Evolutionary conservation across 2,329 filamentous ascomycete genomes (phyloP).

Genomic region (Alternaria sp.): DNA sequence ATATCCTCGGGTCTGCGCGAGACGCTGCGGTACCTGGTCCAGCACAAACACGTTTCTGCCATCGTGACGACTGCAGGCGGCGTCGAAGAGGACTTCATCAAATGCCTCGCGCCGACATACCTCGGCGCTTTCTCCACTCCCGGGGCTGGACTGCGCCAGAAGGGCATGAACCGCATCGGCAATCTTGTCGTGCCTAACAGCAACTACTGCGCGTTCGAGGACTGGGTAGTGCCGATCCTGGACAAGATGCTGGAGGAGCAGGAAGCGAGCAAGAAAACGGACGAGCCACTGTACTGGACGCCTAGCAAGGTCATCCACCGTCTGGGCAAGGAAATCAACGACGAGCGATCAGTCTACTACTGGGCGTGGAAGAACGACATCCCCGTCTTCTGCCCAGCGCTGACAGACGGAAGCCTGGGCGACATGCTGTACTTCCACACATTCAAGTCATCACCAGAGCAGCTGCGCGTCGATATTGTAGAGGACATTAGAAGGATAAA

Average conservation of each 20-base stretch:
- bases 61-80: conserved; percentile 96
- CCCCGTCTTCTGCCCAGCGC: conserved; percentile 92
- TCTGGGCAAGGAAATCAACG: conserved; percentile 90
- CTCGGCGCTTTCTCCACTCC: conserved; percentile 82
- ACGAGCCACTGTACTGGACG: conserved; percentile 83
- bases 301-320: conserved; percentile 90
- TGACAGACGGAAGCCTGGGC: conserved; percentile 93
- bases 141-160: conserved; percentile 78
- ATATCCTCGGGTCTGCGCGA: conserved; percentile 95
- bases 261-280: conserved; percentile 73
- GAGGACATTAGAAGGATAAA: conserved; percentile 94
- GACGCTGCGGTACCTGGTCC: conserved; percentile 87
- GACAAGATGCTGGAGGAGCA: conserved; percentile 94
- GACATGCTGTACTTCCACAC: conserved; percentile 99
- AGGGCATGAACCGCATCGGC: conserved; percentile 93
- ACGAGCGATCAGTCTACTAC: conserved; percentile 91
- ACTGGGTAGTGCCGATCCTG: conserved; percentile 96
- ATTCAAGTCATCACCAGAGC: conserved; percentile 82
- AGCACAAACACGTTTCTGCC: conserved; percentile 89
- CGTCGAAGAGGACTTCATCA: conserved; percentile 97
- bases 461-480: conserved; percentile 87
- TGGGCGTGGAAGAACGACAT: conserved; percentile 98
- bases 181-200: conserved; percentile 95
- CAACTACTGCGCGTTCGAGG: conserved; percentile 97
- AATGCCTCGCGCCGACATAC: conserved; percentile 94